These are phyloP conservation scores for Sanghuangporus sanghuang DNA, from an alignment of 1,284 basidiomycete species.

Conservation along the genomic window DNA sequence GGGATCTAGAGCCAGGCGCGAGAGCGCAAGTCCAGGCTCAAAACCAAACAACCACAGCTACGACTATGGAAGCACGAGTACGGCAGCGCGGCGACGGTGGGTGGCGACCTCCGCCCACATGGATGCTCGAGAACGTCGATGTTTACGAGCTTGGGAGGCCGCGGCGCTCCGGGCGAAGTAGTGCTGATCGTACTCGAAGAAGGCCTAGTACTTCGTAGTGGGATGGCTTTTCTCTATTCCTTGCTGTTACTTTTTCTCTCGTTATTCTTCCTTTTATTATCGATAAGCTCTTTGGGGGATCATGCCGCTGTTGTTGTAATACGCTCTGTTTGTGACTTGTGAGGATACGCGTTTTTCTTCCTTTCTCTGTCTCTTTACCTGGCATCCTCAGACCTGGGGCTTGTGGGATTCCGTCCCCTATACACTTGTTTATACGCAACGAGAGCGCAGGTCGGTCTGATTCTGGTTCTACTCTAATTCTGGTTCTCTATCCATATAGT, in stretches of 20 bases:
- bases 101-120: slow-evolving; percentile 11
- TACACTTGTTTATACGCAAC: not conserved
- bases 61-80: too few relatives aligned
- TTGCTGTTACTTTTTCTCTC: not conserved
- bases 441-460: not conserved
- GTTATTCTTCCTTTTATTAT: not conserved
- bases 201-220: slow-evolving; percentile 4
- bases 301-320: too few relatives aligned
- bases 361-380: not conserved
- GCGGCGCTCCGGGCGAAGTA: slow-evolving; percentile 1
- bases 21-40: too few relatives aligned
- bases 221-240: not conserved
- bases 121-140: slow-evolving; percentile 11
- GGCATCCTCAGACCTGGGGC: not conserved
- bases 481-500: not conserved
- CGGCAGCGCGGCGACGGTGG: not conserved
- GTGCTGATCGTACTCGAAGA: not conserved
- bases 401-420: not conserved
- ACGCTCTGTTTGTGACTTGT: too few relatives aligned
- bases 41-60: too few relatives aligned
- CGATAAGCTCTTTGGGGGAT: too few relatives aligned
- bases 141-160: slow-evolving; percentile 9
- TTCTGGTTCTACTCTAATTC: not conserved
- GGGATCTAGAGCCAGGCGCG: too few relatives aligned
- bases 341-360: too few relatives aligned